Evolutionary conservation across 2,329 filamentous ascomycete genomes (phyloP).

Genomic region (Penicillium sp.): DNA sequence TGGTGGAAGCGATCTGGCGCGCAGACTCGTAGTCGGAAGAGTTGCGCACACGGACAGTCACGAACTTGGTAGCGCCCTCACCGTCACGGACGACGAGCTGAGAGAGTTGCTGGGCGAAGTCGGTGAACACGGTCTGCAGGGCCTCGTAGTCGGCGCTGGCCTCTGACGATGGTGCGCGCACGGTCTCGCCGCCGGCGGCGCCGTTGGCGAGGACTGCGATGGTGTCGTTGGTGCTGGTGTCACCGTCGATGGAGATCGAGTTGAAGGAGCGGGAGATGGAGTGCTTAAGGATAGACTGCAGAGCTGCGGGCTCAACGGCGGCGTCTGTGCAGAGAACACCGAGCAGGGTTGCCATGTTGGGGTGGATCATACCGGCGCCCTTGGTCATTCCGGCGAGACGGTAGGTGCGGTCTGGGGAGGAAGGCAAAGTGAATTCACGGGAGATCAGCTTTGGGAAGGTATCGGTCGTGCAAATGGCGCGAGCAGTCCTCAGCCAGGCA

Average conservation of each 20-base stretch:
- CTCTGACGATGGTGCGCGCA: slow-evolving; percentile 50
- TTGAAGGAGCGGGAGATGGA: slow-evolving; percentile 89
- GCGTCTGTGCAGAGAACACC: slow-evolving; percentile 91
- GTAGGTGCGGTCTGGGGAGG: slow-evolving; percentile 72
- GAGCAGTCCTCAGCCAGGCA: slow-evolving; percentile 82
- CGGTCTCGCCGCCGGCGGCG: slow-evolving; percentile 71
- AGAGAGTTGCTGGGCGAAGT: slow-evolving; percentile 79
- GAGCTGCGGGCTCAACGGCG: slow-evolving; percentile 66
- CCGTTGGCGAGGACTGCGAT: slow-evolving; percentile 94
- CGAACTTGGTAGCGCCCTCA: slow-evolving; percentile 97
- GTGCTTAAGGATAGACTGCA: slow-evolving; percentile 68
- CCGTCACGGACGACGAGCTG: slow-evolving; percentile 94
- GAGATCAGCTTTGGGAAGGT: slow-evolving; percentile 97
- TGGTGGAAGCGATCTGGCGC: slow-evolving; percentile 77
- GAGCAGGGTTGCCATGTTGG: slow-evolving; percentile 96
- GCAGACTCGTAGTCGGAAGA: slow-evolving; percentile 69
- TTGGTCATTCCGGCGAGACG: slow-evolving; percentile 93
- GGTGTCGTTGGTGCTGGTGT: slow-evolving; percentile 97
- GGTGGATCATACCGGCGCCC: slow-evolving; percentile 98
- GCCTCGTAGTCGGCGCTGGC: slow-evolving; percentile 62
- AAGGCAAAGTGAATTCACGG: slow-evolving; percentile 78
- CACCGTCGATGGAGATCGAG: slow-evolving; percentile 93
- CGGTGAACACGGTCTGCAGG: slow-evolving; percentile 69
- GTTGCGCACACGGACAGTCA: slow-evolving; percentile 82
- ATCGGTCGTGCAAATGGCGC: slow-evolving; percentile 96